Evolutionary conservation across 1,284 basidiomycete genomes (phyloP), one percentile per base, ranked within the genome.

Genomic region (Heliocybe sulcata): DNA sequence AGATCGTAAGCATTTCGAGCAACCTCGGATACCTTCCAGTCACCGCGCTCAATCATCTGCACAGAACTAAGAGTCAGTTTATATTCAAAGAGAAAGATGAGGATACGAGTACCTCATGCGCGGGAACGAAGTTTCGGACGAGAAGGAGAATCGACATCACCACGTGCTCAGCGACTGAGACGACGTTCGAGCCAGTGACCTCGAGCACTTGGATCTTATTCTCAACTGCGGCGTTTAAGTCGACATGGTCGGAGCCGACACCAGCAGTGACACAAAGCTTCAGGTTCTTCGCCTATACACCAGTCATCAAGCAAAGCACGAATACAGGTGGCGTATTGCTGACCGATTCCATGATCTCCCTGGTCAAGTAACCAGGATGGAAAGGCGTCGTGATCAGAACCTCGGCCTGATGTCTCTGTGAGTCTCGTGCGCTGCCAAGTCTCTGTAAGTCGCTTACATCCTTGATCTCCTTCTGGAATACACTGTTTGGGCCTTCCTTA

Each of bases 261-360:
- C 94, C 94, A 53, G 94, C 94, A 10, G 94, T 98, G 64, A 97
- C 81, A 66, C 90, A 93, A 59, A 96, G 73, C 75, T 94, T 96
- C 65, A 98, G 83, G 65, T 96, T 95, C 73, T 87, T 87, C 35
- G 94, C 92, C 79, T 90, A 75, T 48, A 63, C 35, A 50, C 56
- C 19, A 16, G 3, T 16, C n/a, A 20, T 42, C 19, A 42, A 20
- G 8, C 12, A 42, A 20, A 42, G 38, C 38, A 42, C 38, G 12
- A 42, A n/a, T 20, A 42, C 38, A 19, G 22, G 19, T n/a, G 29
- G n/a, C 29, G 6, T 31, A 42, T 42, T 16, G 22, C 61, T 35
- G 60, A 77, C 81, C 73, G 83, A 84, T 45, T 79, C 79, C 61
- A 96, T 73, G 58, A 95, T 74, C 8, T 94, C 91, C 38, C 75